phyloP scores from a whole-genome alignment of 2,329 filamentous ascomycete species.

The Colletotrichum sp. region DNA sequence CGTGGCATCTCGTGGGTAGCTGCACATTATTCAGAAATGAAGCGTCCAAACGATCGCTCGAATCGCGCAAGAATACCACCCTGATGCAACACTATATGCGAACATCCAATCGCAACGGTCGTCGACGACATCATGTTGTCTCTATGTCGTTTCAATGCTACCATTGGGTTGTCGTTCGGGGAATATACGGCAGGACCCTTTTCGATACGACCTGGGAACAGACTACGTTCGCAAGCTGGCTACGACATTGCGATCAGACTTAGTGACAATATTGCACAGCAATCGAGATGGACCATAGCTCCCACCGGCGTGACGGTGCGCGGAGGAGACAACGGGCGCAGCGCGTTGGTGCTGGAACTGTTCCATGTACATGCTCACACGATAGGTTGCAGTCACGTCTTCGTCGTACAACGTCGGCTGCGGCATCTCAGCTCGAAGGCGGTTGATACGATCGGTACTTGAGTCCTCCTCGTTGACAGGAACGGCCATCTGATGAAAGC shows the following conservation, averaged over 20 bases:
- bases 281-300: background rate
- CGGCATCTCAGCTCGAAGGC: background rate
- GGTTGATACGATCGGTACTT: background rate
- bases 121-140: background rate
- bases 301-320: background rate
- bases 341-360: background rate
- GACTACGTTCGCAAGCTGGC: background rate
- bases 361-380: background rate
- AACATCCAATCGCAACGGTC: slow-evolving; percentile 7
- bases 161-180: background rate
- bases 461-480: background rate
- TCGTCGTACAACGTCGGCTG: background rate
- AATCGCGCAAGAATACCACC: background rate
- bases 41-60: background rate
- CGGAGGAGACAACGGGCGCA: background rate
- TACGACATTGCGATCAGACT: background rate
- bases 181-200: background rate
- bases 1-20: background rate
- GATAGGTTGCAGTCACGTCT: background rate
- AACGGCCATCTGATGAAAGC: background rate
- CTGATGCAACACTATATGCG: background rate
- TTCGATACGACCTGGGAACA: background rate
- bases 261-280: background rate
- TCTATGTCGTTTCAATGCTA: background rate
- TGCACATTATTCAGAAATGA: background rate